phyloP scores from a whole-genome alignment of 106 monocot genomes.

The Hemerocallis citrina region DNA sequence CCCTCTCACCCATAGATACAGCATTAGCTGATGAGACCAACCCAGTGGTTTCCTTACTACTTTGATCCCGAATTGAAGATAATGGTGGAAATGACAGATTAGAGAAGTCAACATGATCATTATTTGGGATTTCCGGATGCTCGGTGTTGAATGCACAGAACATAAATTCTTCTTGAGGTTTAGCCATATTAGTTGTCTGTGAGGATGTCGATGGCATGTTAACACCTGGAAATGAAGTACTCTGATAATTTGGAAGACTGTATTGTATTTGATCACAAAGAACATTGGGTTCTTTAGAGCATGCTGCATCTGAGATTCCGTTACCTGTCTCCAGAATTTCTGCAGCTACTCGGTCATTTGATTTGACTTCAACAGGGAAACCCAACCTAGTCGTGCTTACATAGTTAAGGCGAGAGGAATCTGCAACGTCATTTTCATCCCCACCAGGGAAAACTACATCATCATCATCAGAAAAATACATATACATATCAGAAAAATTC shows the following conservation, averaged over 20 bases:
- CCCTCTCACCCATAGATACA: conserved; percentile 16
- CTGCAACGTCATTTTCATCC: conserved; percentile 41
- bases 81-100: conserved; percentile 5
- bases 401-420: conserved; percentile 38
- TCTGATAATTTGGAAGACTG: conserved; percentile 5
- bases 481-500: conserved; percentile 24
- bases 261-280: conserved; percentile 13
- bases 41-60: background rate
- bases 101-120: conserved; percentile 36
- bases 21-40: conserved; percentile 9
- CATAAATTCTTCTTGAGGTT: conserved; percentile 16
- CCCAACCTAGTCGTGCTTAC: conserved; percentile 39
- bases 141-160: conserved; percentile 68
- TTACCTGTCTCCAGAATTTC: conserved; percentile 6
- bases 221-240: conserved; percentile 9
- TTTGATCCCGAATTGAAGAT: conserved; percentile 11
- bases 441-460: conserved; percentile 33
- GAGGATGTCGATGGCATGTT: conserved; percentile 7
- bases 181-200: conserved; percentile 10
- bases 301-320: conserved; percentile 5
- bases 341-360: conserved; percentile 9
- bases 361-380: conserved; percentile 30
- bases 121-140: conserved; percentile 65
- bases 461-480: conserved; percentile 37
- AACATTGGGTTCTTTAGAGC: conserved; percentile 9